These are phyloP conservation scores for Penicillium subrubescens DNA, from an alignment of 495 filamentous ascomycete genomes.

Conservation along the genomic window DNA sequence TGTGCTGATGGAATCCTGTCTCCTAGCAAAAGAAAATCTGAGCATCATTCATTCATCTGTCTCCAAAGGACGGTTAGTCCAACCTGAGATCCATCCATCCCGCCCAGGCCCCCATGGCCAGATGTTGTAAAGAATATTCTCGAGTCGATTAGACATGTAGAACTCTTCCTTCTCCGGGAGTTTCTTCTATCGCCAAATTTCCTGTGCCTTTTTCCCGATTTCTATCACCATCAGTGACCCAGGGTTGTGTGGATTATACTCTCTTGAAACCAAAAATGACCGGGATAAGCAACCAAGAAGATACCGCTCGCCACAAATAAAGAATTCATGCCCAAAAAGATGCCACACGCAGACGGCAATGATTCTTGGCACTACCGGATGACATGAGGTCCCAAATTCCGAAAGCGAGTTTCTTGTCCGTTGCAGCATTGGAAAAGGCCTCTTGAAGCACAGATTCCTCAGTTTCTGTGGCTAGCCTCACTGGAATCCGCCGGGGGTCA, in stretches of 20 bases:
- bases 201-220: not conserved
- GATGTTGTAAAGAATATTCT: too few species aligned
- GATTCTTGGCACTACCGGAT: not conserved
- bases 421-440: conserved; percentile 8
- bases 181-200: not conserved
- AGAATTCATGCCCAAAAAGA: not conserved
- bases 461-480: not conserved
- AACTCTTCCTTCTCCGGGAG: too few species aligned
- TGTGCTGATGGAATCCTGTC: not conserved
- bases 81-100: not conserved
- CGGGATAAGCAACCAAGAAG: not conserved
- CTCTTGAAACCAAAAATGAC: not conserved
- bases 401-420: conserved; percentile 9
- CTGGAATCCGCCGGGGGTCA: conserved; percentile 5
- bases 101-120: too few species aligned
- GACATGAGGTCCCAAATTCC: conserved; percentile 12
- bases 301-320: not conserved
- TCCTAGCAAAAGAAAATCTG: not conserved
- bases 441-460: not conserved
- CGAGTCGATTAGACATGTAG: too few species aligned
- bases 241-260: not conserved
- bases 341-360: not conserved
- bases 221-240: not conserved
- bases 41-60: not conserved
- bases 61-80: not conserved